Base-by-base conservation (phyloP, 169 alveolate species). In the Cystoisospora suis region DNA sequence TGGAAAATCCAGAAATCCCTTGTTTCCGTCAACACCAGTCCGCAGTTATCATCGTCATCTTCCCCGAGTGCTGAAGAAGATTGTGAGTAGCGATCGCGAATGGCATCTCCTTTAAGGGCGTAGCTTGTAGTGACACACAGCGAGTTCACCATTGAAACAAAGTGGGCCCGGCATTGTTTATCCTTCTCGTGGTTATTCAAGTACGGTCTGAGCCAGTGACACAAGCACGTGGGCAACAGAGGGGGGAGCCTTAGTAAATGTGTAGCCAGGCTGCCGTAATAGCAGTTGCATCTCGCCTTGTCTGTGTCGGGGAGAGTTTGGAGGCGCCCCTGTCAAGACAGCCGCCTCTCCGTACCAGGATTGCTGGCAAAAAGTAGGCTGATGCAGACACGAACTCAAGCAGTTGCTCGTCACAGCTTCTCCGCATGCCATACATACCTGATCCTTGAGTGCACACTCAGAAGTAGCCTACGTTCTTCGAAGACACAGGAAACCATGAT, bases 1-100 rank as follows among this genome's bases (percentile, higher is more conserved):
- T 79, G 91, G 87, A 85, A 93, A 36, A 93, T 80, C 69, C 88
- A 80, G 61, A 87, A 93, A 61, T 91, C 94, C 49, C 91, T 87
- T 2, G 95, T 93, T 47, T 93, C 95, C 12, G 90, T 91, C 29
- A 91, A 85, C 7, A 85, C 93, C 90, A 93, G 89, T 23, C 95
- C 95, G 77, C 95, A 93, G 47, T 61, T 59, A 40, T 92, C 93
- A n/a, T 81, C 81, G 9, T 87, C 92, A 56, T 72, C 83, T 36
- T 72, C 83, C 29, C 49, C 38, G 27, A 69, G 80, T 27, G 72
- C 23, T 27, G 72, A 29, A n/a, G 40, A 65, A 65, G 77, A 65
- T 1, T 36, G 7, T 20, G 77, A 36, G 77, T 65, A 65, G 23
- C 34, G n/a, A 5, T 65, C 77, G n/a, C 77, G 77, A 38, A 38